A percentile compares a stretch with the other conserved stretches of the same genome.
phyloP scores from a whole-genome alignment of 2,329 filamentous ascomycete species.

The Aureobasidium sp. region DNA sequence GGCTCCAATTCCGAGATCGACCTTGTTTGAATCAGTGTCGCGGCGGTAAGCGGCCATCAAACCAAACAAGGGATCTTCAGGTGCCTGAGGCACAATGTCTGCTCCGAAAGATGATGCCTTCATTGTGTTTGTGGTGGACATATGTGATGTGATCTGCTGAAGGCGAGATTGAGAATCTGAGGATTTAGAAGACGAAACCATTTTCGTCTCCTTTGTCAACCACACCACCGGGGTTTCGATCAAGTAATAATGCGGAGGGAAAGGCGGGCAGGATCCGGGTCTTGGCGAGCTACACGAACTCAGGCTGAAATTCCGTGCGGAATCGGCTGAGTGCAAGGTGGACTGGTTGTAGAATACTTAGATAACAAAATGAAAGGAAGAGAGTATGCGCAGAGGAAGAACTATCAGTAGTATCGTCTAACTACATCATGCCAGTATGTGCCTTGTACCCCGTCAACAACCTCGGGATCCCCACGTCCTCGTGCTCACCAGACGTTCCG shows the following conservation, averaged over 20 bases:
- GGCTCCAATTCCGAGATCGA: constrained; percentile 90
- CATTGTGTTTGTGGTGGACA: constrained; percentile 52
- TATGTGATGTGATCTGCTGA: constrained; percentile 58
- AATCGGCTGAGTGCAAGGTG: neutral
- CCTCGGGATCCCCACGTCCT: constrained; percentile 6
- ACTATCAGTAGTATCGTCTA: neutral
- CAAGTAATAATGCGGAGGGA: constrained; percentile 2
- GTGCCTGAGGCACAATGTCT: constrained; percentile 75
- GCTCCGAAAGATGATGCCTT: constrained; percentile 62
- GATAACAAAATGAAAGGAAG: neutral
- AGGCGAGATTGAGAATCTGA: constrained; percentile 38
- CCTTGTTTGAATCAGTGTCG: constrained; percentile 68
- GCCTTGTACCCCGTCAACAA: neutral
- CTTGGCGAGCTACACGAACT: constrained; percentile 1
- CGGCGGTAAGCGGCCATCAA: constrained; percentile 80
- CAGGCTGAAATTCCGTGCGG: neutral
- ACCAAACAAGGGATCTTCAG: constrained; percentile 91
- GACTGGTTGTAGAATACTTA: neutral
- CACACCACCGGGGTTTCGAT: constrained; percentile 3
- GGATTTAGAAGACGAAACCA: constrained; percentile 26
- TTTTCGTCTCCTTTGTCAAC: neutral
- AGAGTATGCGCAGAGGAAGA: neutral
- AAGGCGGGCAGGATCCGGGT: neutral
- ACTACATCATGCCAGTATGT: neutral
- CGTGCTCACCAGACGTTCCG: neutral